These are phyloP conservation scores for Tirmania nivea DNA, from an alignment of 495 filamentous ascomycete species.

Conservation along the genomic window DNA sequence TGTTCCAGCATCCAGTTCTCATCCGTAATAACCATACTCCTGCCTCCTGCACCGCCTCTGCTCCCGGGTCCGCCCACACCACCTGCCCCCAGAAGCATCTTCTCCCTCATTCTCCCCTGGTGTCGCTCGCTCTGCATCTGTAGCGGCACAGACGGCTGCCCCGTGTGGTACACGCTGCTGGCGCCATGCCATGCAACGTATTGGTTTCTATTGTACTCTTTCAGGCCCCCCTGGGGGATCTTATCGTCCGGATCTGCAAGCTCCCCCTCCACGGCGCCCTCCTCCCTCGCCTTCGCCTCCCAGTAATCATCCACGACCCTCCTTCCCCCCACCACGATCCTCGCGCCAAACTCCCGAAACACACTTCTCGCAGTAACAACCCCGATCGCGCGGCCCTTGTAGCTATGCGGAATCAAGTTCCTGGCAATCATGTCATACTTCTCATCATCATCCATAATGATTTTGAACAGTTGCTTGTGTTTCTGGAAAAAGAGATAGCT, in stretches of 20 bases:
- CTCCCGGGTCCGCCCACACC: background rate
- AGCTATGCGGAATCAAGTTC: constrained; percentile 84
- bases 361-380: constrained; percentile 92
- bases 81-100: background rate
- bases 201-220: constrained; percentile 78
- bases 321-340: constrained; percentile 77
- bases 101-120: background rate
- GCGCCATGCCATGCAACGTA: constrained; percentile 98
- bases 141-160: constrained; percentile 50
- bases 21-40: constrained; percentile 70
- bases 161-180: constrained; percentile 80
- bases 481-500: constrained; percentile 97
- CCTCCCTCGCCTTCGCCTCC: constrained; percentile 48
- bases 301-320: constrained; percentile 81
- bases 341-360: constrained; percentile 85
- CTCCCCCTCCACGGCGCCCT: constrained; percentile 74
- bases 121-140: constrained; percentile 32
- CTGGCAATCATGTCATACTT: constrained; percentile 88
- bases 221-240: constrained; percentile 38
- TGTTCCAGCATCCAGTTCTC: constrained; percentile 97
- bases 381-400: constrained; percentile 94
- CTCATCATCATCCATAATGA: constrained; percentile 79
- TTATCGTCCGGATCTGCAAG: constrained; percentile 69
- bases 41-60: constrained; percentile 42
- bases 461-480: constrained; percentile 83